phyloP scores from a whole-genome alignment of 2,329 filamentous ascomycete species.

The Epicoccum sorghinum region DNA sequence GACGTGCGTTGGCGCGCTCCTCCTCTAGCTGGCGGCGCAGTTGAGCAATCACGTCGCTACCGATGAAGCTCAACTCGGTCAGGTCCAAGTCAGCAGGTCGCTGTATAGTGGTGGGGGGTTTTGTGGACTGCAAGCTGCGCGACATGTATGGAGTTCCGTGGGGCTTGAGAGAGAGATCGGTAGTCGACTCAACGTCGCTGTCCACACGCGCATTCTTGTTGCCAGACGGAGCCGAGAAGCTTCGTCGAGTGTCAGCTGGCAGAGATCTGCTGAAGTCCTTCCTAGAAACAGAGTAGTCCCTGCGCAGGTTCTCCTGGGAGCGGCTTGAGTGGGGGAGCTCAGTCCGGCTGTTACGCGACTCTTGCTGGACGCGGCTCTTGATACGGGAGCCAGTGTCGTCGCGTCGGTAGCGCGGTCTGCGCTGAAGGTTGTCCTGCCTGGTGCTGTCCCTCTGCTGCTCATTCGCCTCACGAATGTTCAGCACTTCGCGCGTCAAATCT shows the following conservation, averaged over 20 bases:
- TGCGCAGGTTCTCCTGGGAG: constrained; percentile 29
- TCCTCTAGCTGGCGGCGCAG: constrained; percentile 63
- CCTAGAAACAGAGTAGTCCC: constrained; percentile 33
- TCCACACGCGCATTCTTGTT: constrained; percentile 32
- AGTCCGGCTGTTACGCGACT: constrained; percentile 41
- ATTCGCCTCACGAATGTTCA: constrained; percentile 35
- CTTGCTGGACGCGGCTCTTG: constrained; percentile 41
- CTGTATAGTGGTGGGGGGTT: constrained; percentile 29
- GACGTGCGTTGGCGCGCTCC: constrained; percentile 55
- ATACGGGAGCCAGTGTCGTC: constrained; percentile 44
- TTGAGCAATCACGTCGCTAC: constrained; percentile 58
- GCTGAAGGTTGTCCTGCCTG: constrained; percentile 27
- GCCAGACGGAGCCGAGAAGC: constrained; percentile 40
- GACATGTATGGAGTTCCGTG: constrained; percentile 37
- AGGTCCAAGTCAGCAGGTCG: constrained; percentile 45
- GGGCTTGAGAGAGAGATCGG: constrained; percentile 47
- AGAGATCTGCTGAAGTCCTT: constrained; percentile 20
- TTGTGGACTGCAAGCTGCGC: constrained; percentile 27
- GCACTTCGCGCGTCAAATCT: constrained; percentile 41
- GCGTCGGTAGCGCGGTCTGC: constrained; percentile 37
- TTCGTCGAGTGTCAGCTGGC: constrained; percentile 29
- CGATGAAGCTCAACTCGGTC: constrained; percentile 62
- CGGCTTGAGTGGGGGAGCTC: constrained; percentile 25
- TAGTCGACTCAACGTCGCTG: constrained; percentile 46
- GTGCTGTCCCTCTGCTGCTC: constrained; percentile 30